Evolutionary conservation across 345 rosid genomes (phyloP), one percentile per base, ranked within the genome.

Genomic region (Pelargonium nanum): DNA sequence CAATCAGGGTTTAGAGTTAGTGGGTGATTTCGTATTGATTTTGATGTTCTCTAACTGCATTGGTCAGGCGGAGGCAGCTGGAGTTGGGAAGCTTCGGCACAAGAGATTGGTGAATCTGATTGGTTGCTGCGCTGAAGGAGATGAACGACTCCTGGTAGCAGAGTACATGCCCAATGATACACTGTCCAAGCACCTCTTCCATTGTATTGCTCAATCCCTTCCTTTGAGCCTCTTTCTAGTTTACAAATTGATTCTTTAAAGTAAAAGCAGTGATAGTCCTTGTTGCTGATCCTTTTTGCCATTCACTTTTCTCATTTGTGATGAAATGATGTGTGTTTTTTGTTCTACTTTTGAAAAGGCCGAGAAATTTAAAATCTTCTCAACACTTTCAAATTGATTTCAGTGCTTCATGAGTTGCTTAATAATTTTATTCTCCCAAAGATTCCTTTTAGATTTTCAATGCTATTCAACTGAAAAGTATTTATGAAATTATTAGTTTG

Each of bases 91-190:
- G 67, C 80, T 92, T 23, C 75, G 96, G 64, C 87, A 89, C 67
- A 82, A 85, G 75, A 89, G 87, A 81, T 62, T 92, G 74, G 91
- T 89, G 20, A 92, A 88, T 75, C 61, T 92, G 67, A 89, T 92
- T 65, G 98, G 98, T 50, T 86, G 87, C 54, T 92, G 98, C 44
- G 93, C 93, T 9, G 98, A 92, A 68, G 96, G 93, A 24, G 98
- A 92, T 40, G 98, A 92, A 76, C 85, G 98, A 6, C 67, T 92
- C 62, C 65, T 92, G 82, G 96, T 92, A 51, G 87, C 96, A 5
- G 96, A 92, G 57, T 89, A 76, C 74, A 92, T 92, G 96, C 95
- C 93, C 15, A 88, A 85, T 75, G 98, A 89, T 63, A 92, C 96
- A 45, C 91, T 92, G 55, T 86, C 98, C 59, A 89, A 92, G 85